Base-by-base conservation (phyloP, 805 yeast genomes). In the Ogataea paradorogensis region DNA sequence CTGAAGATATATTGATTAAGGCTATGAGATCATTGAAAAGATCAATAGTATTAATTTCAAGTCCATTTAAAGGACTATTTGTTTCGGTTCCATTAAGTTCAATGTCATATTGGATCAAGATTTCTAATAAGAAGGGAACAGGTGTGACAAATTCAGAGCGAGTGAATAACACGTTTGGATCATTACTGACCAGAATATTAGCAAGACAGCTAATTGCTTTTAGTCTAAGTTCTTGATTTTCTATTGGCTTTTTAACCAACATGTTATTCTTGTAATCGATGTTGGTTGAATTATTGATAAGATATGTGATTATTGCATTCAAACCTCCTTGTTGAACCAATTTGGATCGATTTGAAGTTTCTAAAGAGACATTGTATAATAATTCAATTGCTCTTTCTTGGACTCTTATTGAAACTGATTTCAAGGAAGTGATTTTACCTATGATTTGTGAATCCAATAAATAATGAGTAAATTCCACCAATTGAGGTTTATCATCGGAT, bases 1-100 rank as follows among this genome's bases (percentile, higher is more conserved):
- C 44, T 0, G 82, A 70, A 0, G 80, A 58, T 4, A 78, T 38
- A 47, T 78, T 78, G 9, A 79, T 71, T 31, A 78, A 58, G 0
- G 81, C 74, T 15, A 73, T 52, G 24, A 78, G 56, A 0, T 71
- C 48, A 42, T 72, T 75, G 45, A 68, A 71, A 20, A 63, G 62
- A 42, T 76, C 82, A 14, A 38, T 30, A 2, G 37, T 27, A 7
- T 40, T 40, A 10, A 71, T 48, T 3, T 58, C 52, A 0, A 46
- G 35, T 5, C 40, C 42, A 10, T 36, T 32, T 20, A 56, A 47
- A 6, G 62, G 59, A 3, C 59, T 54, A 7, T 42, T 38, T 9
- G 37, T 42, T 1, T 27, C 16, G 9, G 51, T 38, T 1, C 55
- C 57, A 29, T 55, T 53, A 1, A 33, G 27, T n/a, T 55, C 50